phyloP scores from a whole-genome alignment of 495 filamentous ascomycete species.

The Penicillium canescens region DNA sequence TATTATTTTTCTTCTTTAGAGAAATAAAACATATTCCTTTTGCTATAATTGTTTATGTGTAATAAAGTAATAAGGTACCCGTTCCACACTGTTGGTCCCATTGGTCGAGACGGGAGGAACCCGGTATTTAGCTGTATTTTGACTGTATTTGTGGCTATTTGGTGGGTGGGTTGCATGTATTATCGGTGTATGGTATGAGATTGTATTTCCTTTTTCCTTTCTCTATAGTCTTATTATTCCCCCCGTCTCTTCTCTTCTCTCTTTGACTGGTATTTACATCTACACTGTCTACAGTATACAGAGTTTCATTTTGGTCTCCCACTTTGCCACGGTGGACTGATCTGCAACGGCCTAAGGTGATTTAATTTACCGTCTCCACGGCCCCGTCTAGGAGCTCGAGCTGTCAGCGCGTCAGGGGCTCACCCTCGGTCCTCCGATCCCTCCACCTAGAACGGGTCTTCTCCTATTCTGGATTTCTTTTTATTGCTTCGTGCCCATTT shows the following conservation, averaged over 20 bases:
- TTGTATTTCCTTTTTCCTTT: background rate
- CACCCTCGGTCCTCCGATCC: slow-evolving; percentile 35
- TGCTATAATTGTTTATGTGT: background rate
- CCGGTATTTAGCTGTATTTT: slow-evolving; percentile 13
- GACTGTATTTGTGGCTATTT: slow-evolving; percentile 9
- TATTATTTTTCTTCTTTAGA: no score
- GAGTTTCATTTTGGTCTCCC: background rate
- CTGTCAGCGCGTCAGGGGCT: slow-evolving; percentile 50
- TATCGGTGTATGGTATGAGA: background rate
- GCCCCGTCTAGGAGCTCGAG: slow-evolving; percentile 35
- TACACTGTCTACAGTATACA: no score
- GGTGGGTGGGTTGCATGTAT: background rate
- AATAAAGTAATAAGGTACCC: slow-evolving; percentile 16
- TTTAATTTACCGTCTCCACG: slow-evolving; percentile 44
- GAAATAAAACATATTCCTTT: background rate
- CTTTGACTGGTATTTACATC: background rate
- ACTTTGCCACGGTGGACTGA: slow-evolving; percentile 25
- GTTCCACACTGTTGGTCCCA: slow-evolving; percentile 9
- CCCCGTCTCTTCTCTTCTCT: no score
- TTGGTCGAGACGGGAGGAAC: slow-evolving; percentile 18
- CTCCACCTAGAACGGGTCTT: slow-evolving; percentile 38
- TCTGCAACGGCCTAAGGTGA: slow-evolving; percentile 29
- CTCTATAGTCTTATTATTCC: no score
- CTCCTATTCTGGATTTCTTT: slow-evolving; percentile 43
- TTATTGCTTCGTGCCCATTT: slow-evolving; percentile 35